Percentiles rank a stretch among this genome's conserved stretches.
These are phyloP conservation scores for Antitrichia curtipendula DNA, from an alignment of 225 moss, liverwort and hornwort species.

Conservation along the genomic window DNA sequence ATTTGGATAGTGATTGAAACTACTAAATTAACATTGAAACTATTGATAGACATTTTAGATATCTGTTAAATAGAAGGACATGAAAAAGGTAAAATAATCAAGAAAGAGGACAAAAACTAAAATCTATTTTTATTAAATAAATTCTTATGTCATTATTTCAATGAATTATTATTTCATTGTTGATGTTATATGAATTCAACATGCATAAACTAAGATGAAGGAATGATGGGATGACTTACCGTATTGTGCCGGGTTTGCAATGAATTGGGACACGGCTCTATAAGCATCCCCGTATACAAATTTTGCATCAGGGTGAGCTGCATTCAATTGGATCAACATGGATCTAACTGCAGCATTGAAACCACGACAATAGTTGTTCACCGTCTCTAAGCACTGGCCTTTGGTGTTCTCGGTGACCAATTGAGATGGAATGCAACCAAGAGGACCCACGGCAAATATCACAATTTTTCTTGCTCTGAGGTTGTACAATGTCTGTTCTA, in stretches of 20 bases:
- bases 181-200: not conserved
- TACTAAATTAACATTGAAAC: not conserved
- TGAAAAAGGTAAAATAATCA: not conserved
- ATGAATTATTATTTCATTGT: not conserved
- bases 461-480: not conserved
- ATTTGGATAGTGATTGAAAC: not conserved
- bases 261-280: not conserved
- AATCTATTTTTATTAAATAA: not conserved
- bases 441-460: not conserved
- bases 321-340: not conserved
- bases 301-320: not conserved
- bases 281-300: not conserved
- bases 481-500: not conserved
- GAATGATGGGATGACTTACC: not conserved
- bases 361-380: not conserved
- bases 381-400: not conserved
- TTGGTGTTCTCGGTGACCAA: not conserved
- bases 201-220: too few species aligned
- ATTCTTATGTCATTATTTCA: not conserved
- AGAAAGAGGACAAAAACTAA: not conserved
- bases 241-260: accelerated
- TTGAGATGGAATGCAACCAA: not conserved
- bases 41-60: not conserved
- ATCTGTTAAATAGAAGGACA: accelerated
- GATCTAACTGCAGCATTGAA: not conserved